Evolutionary conservation across 371 early-diverging fungal species (phyloP).

Genomic region (Basidiobolus heterosporus): DNA sequence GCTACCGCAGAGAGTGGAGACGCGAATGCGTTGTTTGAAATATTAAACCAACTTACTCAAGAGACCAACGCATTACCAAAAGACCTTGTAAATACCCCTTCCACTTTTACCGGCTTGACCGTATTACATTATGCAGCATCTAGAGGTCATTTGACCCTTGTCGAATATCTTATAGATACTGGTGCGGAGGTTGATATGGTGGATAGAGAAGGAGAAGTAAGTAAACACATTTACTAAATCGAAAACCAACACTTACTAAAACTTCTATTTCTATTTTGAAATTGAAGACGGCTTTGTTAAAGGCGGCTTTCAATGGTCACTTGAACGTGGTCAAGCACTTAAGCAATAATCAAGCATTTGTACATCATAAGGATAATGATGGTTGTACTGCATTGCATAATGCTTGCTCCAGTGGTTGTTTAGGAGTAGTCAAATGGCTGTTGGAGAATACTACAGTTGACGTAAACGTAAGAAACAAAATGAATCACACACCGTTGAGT

Average conservation of each 20-base stretch:
- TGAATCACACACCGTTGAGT: constrained; percentile 66
- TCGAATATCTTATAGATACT: background rate
- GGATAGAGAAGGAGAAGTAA: background rate
- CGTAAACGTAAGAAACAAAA: constrained; percentile 38
- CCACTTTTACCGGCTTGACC: background rate
- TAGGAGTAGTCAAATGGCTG: constrained; percentile 38
- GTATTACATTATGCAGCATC: background rate
- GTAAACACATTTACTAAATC: background rate
- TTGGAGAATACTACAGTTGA: constrained; percentile 29
- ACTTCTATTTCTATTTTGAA: no score
- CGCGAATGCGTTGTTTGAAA: no score
- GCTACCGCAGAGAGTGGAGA: no score
- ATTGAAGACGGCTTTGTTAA: constrained; percentile 52
- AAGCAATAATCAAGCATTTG: constrained; percentile 39
- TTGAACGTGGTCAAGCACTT: constrained; percentile 39
- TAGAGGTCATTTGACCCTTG: background rate
- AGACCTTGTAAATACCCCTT: background rate
- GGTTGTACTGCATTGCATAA: constrained; percentile 79
- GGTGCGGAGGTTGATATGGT: background rate
- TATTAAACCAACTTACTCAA: no score
- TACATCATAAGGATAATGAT: constrained; percentile 51
- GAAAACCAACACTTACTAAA: background rate
- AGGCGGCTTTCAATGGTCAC: constrained; percentile 59
- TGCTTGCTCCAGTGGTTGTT: constrained; percentile 41
- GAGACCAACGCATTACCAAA: no score